A percentile compares a stretch with the other conserved stretches of the same genome.
Conservation (phyloP, 768 basidiomycete species). For the Mrakia hoshinonis region DNA sequence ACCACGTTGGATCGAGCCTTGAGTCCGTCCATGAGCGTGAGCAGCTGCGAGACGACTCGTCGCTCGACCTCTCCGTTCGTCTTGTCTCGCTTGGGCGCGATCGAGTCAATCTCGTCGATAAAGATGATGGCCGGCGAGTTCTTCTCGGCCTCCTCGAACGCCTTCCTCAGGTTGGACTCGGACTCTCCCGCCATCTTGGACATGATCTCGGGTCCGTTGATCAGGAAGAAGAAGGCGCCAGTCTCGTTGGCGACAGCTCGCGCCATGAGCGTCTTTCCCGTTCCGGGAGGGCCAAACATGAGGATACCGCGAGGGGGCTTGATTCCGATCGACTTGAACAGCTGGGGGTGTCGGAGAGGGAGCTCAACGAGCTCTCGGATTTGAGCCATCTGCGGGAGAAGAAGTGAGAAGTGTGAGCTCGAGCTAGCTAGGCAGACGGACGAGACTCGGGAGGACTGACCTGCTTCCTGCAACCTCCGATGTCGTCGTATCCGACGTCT, state of each 20-base stretch:
- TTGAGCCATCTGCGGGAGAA: constrained; percentile 31
- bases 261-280: constrained; percentile 99
- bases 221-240: constrained; percentile 99
- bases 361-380: constrained; percentile 98
- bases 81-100: constrained; percentile 99
- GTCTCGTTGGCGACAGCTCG: constrained; percentile 99
- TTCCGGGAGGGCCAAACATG: constrained; percentile 97
- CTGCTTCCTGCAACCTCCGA: constrained; percentile 98
- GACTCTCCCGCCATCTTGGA: constrained; percentile 99
- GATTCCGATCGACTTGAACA: constrained; percentile 99
- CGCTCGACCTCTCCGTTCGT: constrained; percentile 99
- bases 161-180: constrained; percentile 94
- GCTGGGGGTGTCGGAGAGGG: constrained; percentile 92
- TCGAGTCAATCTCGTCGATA: constrained; percentile 98
- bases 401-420: neutral
- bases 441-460: constrained; percentile 31
- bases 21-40: constrained; percentile 97
- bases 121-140: constrained; percentile 99
- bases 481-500: constrained; percentile 98
- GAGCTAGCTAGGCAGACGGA: neutral
- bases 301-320: constrained; percentile 98
- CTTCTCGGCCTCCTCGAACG: constrained; percentile 99
- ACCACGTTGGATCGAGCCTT: constrained; percentile 99
- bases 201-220: constrained; percentile 99
- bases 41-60: constrained; percentile 93